phyloP scores from a whole-genome alignment of 805 yeast genomes.

The Yarrowia bubula region DNA sequence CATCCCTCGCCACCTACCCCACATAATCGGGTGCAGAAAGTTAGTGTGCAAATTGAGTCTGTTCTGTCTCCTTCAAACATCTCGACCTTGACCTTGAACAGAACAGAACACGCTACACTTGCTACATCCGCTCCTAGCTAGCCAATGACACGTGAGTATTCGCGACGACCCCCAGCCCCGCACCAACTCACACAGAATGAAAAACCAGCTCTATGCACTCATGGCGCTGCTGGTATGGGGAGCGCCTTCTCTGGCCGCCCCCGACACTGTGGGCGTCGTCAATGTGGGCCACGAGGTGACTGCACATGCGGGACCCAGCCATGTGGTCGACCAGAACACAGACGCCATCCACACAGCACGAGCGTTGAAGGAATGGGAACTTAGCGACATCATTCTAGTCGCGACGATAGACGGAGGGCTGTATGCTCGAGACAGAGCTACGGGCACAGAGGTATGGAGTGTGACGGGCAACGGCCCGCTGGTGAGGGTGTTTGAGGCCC shows the following conservation, averaged over 20 bases:
- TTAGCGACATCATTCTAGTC: conserved; percentile 61
- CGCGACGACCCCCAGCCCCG: not conserved
- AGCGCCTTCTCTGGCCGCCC: not conserved
- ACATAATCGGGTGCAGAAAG: not conserved
- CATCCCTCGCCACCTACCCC: not conserved
- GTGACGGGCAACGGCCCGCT: conserved; percentile 63
- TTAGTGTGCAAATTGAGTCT: not conserved
- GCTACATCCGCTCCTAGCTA: not conserved
- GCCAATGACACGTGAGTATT: conserved; percentile 6
- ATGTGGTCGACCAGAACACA: not conserved
- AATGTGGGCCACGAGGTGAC: conserved; percentile 6
- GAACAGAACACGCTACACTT: not conserved
- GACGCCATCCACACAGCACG: conserved; percentile 19
- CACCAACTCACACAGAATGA: conserved; percentile 3
- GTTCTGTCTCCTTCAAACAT: not conserved
- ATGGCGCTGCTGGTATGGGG: not conserved
- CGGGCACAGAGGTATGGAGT: conserved; percentile 78
- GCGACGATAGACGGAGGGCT: conserved; percentile 85
- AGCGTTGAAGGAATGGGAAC: conserved; percentile 46
- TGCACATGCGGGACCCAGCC: not conserved
- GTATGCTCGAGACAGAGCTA: conserved; percentile 72
- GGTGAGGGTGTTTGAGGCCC: conserved; percentile 43
- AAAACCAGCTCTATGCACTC: conserved; percentile 15
- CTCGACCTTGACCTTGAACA: not conserved
- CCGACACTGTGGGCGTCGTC: not conserved